Base-by-base conservation (phyloP, 1,284 basidiomycete genomes). In the Pascua guehoae region DNA sequence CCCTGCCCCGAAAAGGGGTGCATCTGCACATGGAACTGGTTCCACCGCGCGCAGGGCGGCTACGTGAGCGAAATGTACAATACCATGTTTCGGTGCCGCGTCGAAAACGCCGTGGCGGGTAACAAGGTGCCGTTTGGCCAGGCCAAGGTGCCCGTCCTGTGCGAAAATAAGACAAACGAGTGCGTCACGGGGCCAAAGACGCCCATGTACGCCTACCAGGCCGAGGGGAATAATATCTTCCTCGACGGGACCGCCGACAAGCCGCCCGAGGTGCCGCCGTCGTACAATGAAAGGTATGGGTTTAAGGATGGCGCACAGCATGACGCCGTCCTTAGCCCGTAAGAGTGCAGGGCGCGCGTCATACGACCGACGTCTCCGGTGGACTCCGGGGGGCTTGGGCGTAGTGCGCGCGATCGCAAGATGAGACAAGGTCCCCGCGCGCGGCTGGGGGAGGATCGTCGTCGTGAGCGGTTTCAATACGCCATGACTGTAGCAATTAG, bases 1-100 rank as follows among this genome's bases (percentile, higher is more conserved):
- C 78, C 83, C 16, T 89, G 88, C 67, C 85, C 86, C 0, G 69
- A 81, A 2, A 83, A 80, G 12, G 83, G 82, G 39, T 88, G 88
- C 67, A 81, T 79, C n/a, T 88, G 87, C 70, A 81, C 84, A 4
- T 89, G 83, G 79, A 54, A 54, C 53, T 54, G 53, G 53, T 39
- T 49, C 42, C 53, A 54, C 42, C n/a, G 12, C 10, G 36, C 46
- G 10, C 37, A 36, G 32, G 46, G 46, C 46, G 46, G 46, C 8
- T 32, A 32, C 24, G 32, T 36, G 24, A 24, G 15, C 9, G 46
- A 47, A 37, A 47, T 47, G 46, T 36, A 36, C 32, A 24, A 47
- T 4, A 47, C 46, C 32, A 37, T 24, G n/a, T 47, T 47, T 24
- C 24, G 46, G 2, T 47, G 46, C 46, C 36, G 36, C 3, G 45